phyloP scores from a whole-genome alignment of 441 rosid genomes.

The Erodium moschatum region DNA sequence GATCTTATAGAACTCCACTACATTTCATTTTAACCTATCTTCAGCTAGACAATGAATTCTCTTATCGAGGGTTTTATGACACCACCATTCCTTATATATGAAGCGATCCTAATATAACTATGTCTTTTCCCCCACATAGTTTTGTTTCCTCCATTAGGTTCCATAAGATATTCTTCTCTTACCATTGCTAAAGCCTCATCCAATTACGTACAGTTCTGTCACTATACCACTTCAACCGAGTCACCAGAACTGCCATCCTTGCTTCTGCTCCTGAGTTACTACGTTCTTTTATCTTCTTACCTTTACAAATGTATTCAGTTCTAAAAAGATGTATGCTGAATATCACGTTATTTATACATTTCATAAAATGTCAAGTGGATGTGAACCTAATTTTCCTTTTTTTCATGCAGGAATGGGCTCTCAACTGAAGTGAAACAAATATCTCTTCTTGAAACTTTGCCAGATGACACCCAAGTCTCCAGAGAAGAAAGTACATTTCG shows the following conservation, averaged over 20 bases:
- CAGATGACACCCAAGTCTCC: constrained; percentile 85
- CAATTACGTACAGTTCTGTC: constrained; percentile 1
- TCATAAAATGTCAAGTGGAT: background rate
- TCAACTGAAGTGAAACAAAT: constrained; percentile 50
- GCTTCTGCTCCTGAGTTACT: constrained; percentile 1
- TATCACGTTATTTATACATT: background rate
- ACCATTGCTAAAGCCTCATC: constrained; percentile 4
- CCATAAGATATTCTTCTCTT: constrained; percentile 3
- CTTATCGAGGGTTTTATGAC: background rate
- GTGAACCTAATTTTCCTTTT: background rate
- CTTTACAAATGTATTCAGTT: background rate
- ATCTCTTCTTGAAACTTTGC: constrained; percentile 86
- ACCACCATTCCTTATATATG: background rate
- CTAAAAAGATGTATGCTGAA: background rate
- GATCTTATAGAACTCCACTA: background rate
- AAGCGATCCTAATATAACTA: background rate
- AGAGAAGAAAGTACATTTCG: constrained; percentile 98
- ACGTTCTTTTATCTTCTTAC: background rate
- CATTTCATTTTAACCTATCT: background rate
- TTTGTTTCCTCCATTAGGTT: background rate
- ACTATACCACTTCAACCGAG: constrained; percentile 3
- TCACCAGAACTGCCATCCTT: background rate
- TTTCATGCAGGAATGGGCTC: constrained; percentile 74
- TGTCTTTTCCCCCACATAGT: background rate
- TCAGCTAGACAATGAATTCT: background rate